These are phyloP conservation scores for Prunus dulcis DNA, from an alignment of 306 rosid genomes.

Conservation along the genomic window DNA sequence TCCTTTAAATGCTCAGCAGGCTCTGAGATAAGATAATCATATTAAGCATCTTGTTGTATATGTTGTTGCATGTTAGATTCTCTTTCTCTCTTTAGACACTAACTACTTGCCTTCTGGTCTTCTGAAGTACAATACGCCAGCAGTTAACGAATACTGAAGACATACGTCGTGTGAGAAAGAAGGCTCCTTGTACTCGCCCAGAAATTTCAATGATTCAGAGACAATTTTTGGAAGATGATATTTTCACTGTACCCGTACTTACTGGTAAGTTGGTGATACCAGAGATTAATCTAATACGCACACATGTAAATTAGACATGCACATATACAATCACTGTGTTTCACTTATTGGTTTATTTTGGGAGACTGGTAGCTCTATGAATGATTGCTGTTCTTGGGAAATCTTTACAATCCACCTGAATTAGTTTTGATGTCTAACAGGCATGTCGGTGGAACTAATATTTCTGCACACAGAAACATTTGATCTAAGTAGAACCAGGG, in stretches of 20 bases:
- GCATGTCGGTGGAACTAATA: slow-evolving; percentile 57
- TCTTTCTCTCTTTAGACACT: not conserved
- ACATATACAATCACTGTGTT: not conserved
- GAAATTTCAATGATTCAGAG: slow-evolving; percentile 87
- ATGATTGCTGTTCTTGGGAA: not conserved
- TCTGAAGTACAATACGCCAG: slow-evolving; percentile 78
- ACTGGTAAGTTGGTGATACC: slow-evolving; percentile 54
- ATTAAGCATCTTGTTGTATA: not conserved
- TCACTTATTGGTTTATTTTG: not conserved
- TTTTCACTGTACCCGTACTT: slow-evolving; percentile 63
- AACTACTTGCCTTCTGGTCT: slow-evolving; percentile 18
- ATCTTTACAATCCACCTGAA: slow-evolving; percentile 15
- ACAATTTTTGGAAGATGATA: slow-evolving; percentile 76
- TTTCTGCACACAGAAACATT: slow-evolving; percentile 50
- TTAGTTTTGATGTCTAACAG: slow-evolving; percentile 43
- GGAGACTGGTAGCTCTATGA: not conserved
- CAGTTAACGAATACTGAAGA: slow-evolving; percentile 90
- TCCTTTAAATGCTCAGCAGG: not conserved
- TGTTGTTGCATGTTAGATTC: not conserved
- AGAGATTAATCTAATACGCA: not conserved
- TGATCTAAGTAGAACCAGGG: slow-evolving; percentile 54
- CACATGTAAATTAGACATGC: not conserved
- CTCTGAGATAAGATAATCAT: not conserved
- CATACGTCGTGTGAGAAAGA: slow-evolving; percentile 86
- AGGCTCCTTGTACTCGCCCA: slow-evolving; percentile 84